Base-by-base conservation (phyloP, 148 eudicot genomes). In the Beta vulgaris region DNA sequence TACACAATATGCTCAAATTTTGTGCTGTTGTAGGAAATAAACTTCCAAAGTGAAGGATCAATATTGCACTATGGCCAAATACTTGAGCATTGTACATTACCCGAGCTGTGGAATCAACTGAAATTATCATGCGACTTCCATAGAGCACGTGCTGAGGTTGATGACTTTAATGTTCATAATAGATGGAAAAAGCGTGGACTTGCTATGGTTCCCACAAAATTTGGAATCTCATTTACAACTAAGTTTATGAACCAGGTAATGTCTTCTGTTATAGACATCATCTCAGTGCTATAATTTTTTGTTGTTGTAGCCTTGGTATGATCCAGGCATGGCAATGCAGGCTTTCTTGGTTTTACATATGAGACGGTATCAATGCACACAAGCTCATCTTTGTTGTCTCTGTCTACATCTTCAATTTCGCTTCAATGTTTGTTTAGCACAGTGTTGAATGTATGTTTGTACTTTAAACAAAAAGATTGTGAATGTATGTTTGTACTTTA, bases 171-270 rank as follows among this genome's bases (percentile, higher is more conserved):
- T 79, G 73, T 58, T 82, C 84, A 86, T 42, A 92, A 90, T 82
- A 82, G 97, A 51, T 95, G 96, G 96, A 95, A 82, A 73, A 95
- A 95, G 74, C 96, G 97, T 71, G 98, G 98, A 79, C 68, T 92
- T 73, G 85, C 98, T 54, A 85, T 95, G 85, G 64, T 95, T 74
- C 98, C 98, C 51, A 95, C 96, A 26, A 92, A 89, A 67, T 90
- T 95, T 88, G 98, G 98, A 37, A 92, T 95, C 73, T 85, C 98
- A 39, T 95, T 95, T 73, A 92, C 96, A 43, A 65, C 93, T 9
- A 95, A 95, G 84, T 92, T 95, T 82, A 84, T 95, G 97, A 95
- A 95, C 84, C 98, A 95, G 98, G 97, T 91, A 86, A 44, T 68
- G 37, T 72, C 43, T 10, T 36, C 23, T 23, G n/a, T 32, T 28